Evolutionary conservation across 139 green algal species (phyloP).

Genomic region (Ostreobium quekettii): DNA sequence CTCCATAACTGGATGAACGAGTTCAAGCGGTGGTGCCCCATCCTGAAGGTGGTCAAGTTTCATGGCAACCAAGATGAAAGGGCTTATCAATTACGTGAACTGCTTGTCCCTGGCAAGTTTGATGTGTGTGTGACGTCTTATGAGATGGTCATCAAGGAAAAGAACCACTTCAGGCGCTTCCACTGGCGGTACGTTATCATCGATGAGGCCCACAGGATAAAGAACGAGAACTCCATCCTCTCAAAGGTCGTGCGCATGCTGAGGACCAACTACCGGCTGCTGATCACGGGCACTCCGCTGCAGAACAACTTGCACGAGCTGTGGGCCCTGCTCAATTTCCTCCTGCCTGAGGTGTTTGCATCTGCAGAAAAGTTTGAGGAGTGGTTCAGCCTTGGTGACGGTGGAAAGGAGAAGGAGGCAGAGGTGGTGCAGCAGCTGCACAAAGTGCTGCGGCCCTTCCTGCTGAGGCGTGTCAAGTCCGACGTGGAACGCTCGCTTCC

Average conservation of each 20-base stretch:
- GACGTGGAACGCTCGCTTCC: constrained; percentile 95
- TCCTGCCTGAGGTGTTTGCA: constrained; percentile 94
- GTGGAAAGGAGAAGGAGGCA: constrained; percentile 67
- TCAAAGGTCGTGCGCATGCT: constrained; percentile 78
- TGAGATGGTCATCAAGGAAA: constrained; percentile 99
- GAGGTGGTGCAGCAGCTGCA: constrained; percentile 96
- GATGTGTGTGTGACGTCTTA: constrained; percentile 95
- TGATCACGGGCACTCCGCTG: constrained; percentile 96
- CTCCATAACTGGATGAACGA: constrained; percentile 99
- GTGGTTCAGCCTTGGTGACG: constrained; percentile 80
- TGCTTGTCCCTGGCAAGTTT: constrained; percentile 67
- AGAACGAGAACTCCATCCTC: constrained; percentile 97
- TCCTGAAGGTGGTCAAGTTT: constrained; percentile 80
- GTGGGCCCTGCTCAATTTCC: constrained; percentile 98
- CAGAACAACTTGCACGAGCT: constrained; percentile 98
- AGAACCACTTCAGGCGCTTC: constrained; percentile 86
- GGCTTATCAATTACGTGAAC: constrained; percentile 22
- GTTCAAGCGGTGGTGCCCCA: constrained; percentile 89
- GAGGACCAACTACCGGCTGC: constrained; percentile 88
- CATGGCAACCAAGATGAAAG: constrained; percentile 88
- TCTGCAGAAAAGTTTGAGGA: constrained; percentile 93
- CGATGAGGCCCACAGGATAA: constrained; percentile 98
- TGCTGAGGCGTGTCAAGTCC: constrained; percentile 93
- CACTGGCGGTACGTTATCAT: constrained; percentile 99
- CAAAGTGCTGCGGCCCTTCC: constrained; percentile 93